Base-by-base conservation (phyloP, 2,329 filamentous ascomycete species). In the Neonectria magnoliae region DNA sequence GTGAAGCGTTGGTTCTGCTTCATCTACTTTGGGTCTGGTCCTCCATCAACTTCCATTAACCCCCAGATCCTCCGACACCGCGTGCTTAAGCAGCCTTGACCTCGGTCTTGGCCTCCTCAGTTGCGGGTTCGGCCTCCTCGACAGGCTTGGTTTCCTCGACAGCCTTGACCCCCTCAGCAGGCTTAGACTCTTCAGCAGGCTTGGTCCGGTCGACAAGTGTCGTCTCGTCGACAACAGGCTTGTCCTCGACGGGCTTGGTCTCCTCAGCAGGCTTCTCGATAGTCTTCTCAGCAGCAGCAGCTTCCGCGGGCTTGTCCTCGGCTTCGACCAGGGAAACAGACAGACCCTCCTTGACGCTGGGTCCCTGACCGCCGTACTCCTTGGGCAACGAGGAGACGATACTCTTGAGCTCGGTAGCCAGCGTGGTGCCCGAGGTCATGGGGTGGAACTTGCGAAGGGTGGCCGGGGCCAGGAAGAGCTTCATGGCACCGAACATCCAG, bases 401-500 rank as follows among this genome's bases (percentile, higher is more conserved):
- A 3, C 74, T 75, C 52, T 83, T 79, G n/a, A 88, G 82, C 78
- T 89, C 87, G 13, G 82, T 82, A 18, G 88, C 89, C 54, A 98
- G 83, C 61, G 87, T 88, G 47, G 82, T 87, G 22, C 94, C 94
- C 72, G 91, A 92, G 67, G 86, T 85, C 81, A 94, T 88, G 50
- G 91, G 91, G 74, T 93, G 91, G 80, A 94, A 93, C 77, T 94
- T 94, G 81, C 90, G 90, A 69, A 91, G 85, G 1, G 92, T 94
- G 75, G 91, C 90, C 54, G 89, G 84, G 31, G 90, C 88, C 47
- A 94, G 83, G 77, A 94, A 91, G 18, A 93, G 80, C 82, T 93
- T 94, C 83, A 94, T 90, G 58, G 90, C 85, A 20, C 84, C 83
- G 77, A 92, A 94, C 76, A 94, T 87, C 85, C 94, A 98, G 61